Base-by-base conservation (phyloP, 2,329 filamentous ascomycete species). In the Pseudocercospora macadamiae region DNA sequence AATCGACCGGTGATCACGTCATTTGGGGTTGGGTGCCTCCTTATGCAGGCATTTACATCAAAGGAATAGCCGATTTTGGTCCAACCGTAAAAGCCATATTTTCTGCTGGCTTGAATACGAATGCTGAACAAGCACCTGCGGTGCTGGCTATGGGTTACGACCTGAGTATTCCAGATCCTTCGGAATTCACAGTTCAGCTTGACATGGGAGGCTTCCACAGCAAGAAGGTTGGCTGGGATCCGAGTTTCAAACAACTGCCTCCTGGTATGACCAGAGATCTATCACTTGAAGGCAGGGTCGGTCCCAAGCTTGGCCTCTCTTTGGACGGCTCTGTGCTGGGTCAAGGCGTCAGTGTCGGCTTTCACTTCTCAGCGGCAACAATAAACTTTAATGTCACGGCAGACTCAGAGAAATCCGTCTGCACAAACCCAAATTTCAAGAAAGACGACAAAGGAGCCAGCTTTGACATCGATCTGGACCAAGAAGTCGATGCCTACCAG, bases 21-120 rank as follows among this genome's bases (percentile, higher is more conserved):
- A 52, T 60, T 5, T 60, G 57, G 57, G 52, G 45, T 28, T 52
- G 23, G 8, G 47, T 55, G 6, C 47, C 53, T 4, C 52, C 52
- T 21, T n/a, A 36, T 2, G n/a, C 45, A 9, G 57, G 57, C 23
- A 55, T 60, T 21, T 52, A 60, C 28, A 60, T 60, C 45, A 55
- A 55, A 30, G 36, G 51, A 14, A 47, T 60, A 19, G 19, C 55
- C 10, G 57, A 60, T 28, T 45, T 60, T 16, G 57, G 57, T 3
- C 57, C 57, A 2, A 60, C 57, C n/a, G 30, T 60, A 8, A 60
- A 60, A 19, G 49, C 54, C 12, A 7, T 60, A 6, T 25, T 60
- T 4, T 60, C 57, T 4, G 36, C 57, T 12, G 21, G 25, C 4
- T 47, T 60, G 14, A 51, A 19, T 34, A 45, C 52, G 6, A 26